phyloP scores from a whole-genome alignment of 1,139 yeast genomes.

The Yamadazyma atlantica region DNA sequence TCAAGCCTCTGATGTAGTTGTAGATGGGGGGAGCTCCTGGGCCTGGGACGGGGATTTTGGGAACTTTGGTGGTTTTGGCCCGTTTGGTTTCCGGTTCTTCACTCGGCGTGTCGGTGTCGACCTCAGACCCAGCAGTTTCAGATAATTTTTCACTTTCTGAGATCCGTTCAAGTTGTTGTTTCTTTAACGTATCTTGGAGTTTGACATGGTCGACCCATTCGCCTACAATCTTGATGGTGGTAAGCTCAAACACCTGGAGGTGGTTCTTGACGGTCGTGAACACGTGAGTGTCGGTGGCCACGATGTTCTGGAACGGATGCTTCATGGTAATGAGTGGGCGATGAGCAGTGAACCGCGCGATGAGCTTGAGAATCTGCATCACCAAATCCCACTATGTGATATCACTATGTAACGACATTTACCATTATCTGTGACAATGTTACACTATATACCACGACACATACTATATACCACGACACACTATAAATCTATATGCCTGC shows the following conservation, averaged over 20 bases:
- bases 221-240: constrained; percentile 39
- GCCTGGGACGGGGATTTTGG: constrained; percentile 63
- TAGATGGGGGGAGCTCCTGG: constrained; percentile 66
- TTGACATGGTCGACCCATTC: constrained; percentile 61
- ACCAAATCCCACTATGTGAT: no score
- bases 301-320: constrained; percentile 66
- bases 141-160: constrained; percentile 29
- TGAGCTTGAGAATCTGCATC: no score
- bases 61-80: constrained; percentile 37
- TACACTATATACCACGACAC: no score
- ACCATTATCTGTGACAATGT: no score
- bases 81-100: constrained; percentile 26
- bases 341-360: background rate
- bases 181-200: constrained; percentile 36
- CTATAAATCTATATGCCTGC: background rate
- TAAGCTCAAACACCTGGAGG: constrained; percentile 48
- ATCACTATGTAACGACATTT: no score
- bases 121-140: constrained; percentile 13
- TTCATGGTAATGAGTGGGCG: constrained; percentile 38
- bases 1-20: constrained; percentile 64
- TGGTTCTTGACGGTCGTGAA: constrained; percentile 59
- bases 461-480: background rate
- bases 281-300: constrained; percentile 45
- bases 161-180: constrained; percentile 45
- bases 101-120: constrained; percentile 5